Evolutionary conservation across 2,329 filamentous ascomycete genomes (phyloP).

Genomic region (Penicillium sp.): DNA sequence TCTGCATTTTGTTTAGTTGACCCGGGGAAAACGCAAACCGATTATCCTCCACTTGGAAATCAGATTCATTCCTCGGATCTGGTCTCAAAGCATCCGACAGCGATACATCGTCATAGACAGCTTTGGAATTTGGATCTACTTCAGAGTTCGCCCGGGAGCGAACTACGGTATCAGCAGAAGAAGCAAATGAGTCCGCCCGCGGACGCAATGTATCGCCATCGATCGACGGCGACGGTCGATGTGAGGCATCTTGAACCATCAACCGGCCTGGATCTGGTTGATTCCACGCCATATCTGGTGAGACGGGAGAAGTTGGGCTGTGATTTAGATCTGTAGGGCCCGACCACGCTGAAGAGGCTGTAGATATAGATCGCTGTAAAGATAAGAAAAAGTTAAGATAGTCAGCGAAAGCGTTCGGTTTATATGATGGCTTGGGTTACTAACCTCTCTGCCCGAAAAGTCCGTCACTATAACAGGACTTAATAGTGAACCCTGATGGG

Average conservation of each 20-base stretch:
- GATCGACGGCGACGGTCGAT: slow-evolving; percentile 29
- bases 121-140: slow-evolving; percentile 17
- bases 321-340: slow-evolving; percentile 15
- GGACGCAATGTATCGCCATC: slow-evolving; percentile 40
- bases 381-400: neutral
- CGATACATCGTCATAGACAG: slow-evolving; percentile 32
- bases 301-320: slow-evolving; percentile 16
- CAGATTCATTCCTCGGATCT: slow-evolving; percentile 64
- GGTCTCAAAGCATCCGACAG: slow-evolving; percentile 58
- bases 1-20: slow-evolving; percentile 75
- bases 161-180: slow-evolving; percentile 28
- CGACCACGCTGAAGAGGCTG: slow-evolving; percentile 15
- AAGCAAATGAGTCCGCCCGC: slow-evolving; percentile 35
- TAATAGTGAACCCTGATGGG: slow-evolving; percentile 12
- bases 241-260: slow-evolving; percentile 23
- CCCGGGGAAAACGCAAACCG: slow-evolving; percentile 73
- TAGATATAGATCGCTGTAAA: slow-evolving; percentile 16
- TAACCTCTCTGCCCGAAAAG: slow-evolving; percentile 17
- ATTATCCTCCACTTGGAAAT: slow-evolving; percentile 69
- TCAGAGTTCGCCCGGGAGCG: slow-evolving; percentile 31
- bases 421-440: neutral
- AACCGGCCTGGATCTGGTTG: slow-evolving; percentile 18
- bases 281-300: slow-evolving; percentile 21
- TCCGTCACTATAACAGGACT: slow-evolving; percentile 13
- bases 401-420: neutral